phyloP scores from a whole-genome alignment of 2,329 filamentous ascomycete species.

The Diatrype stigma region DNA sequence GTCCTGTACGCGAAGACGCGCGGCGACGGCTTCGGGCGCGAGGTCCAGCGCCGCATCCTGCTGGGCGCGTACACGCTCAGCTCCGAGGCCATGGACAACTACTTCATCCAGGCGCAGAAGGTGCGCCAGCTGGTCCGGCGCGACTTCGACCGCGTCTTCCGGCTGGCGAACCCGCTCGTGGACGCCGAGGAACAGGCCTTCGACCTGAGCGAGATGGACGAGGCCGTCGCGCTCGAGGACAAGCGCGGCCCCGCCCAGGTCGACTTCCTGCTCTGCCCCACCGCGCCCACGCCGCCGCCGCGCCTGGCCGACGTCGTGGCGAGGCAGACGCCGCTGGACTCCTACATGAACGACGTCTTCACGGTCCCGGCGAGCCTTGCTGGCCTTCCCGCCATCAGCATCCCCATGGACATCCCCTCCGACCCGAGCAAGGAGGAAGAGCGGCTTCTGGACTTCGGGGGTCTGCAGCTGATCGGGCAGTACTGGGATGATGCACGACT shows the following conservation, averaged over 20 bases:
- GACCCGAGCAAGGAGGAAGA: conserved; percentile 24
- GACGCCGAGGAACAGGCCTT: conserved; percentile 46
- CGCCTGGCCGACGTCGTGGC: conserved; percentile 55
- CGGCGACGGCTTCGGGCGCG: conserved; percentile 70
- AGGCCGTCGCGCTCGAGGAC: conserved; percentile 45
- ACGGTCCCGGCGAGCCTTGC: conserved; percentile 93
- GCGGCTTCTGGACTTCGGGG: conserved; percentile 41
- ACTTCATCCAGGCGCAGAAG: conserved; percentile 91
- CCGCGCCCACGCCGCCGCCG: conserved; percentile 73
- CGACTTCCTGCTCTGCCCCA: conserved; percentile 84
- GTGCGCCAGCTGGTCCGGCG: conserved; percentile 76
- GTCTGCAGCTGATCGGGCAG: conserved; percentile 76
- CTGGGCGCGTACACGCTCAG: conserved; percentile 88
- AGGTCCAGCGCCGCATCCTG: conserved; percentile 82
- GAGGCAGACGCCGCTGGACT: conserved; percentile 58
- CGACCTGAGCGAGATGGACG: conserved; percentile 57
- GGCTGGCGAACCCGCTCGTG: conserved; percentile 67
- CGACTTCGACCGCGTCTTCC: conserved; percentile 82
- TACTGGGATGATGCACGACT: conserved; percentile 70
- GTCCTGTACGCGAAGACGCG: conserved; percentile 74
- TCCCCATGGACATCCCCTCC: conserved; percentile 56
- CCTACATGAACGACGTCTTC: conserved; percentile 91
- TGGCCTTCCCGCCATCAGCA: conserved; percentile 80
- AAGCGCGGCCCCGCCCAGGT: conserved; percentile 61
- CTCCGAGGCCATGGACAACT: conserved; percentile 89